A percentile compares a stretch with the other conserved stretches of the same genome.
phyloP scores from a whole-genome alignment of 805 yeast species.

The Barnettozyma sucrosica region DNA sequence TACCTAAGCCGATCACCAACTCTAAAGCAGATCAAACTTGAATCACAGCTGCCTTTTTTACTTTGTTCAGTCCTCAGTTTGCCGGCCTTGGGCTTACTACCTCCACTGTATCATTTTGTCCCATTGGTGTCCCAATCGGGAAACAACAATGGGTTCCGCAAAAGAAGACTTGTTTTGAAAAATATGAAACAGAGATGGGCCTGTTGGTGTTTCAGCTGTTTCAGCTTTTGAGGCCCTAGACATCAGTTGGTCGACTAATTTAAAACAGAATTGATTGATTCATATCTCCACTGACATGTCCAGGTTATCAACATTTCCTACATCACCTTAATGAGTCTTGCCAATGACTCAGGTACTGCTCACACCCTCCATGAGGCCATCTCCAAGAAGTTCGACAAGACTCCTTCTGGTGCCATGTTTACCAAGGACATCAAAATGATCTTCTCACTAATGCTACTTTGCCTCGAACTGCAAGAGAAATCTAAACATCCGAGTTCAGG shows the following conservation, averaged over 20 bases:
- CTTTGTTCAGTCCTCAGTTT: no score
- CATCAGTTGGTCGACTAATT: neutral
- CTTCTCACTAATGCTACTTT: conserved; percentile 45
- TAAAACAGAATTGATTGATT: neutral
- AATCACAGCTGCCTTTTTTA: no score
- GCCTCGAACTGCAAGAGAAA: conserved; percentile 34
- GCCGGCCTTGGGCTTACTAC: no score
- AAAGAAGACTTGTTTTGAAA: no score
- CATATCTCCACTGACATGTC: no score
- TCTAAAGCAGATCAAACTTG: no score
- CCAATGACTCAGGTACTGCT: neutral
- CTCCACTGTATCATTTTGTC: conserved; percentile 3
- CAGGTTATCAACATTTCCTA: conserved; percentile 6
- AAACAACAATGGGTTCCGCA: conserved; percentile 13
- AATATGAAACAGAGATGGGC: neutral
- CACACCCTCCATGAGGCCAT: conserved; percentile 37
- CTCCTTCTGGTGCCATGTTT: conserved; percentile 48
- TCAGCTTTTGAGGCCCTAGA: neutral
- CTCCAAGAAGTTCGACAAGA: conserved; percentile 40
- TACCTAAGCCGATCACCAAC: no score
- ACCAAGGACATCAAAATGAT: conserved; percentile 55
- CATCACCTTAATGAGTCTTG: neutral
- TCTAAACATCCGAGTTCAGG: conserved; percentile 13
- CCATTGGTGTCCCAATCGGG: conserved; percentile 21
- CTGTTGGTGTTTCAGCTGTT: neutral